Evolutionary conservation across 208 protist species (phyloP), one percentile per base, ranked within the genome.

Genomic region (Angomonas deanei): DNA sequence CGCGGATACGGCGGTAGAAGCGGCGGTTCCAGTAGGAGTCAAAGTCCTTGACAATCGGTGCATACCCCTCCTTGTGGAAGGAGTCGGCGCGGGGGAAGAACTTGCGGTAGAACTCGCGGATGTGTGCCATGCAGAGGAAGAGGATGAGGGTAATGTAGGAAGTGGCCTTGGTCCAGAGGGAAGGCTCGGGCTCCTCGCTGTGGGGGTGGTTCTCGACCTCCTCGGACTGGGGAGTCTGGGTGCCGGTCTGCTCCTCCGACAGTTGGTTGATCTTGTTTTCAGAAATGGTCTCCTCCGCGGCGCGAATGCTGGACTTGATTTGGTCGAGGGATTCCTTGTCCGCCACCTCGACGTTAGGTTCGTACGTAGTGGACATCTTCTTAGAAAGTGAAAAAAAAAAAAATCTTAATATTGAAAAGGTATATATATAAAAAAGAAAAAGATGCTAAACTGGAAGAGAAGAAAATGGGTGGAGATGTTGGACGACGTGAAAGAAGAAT

Each of bases 1-100:
- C 90, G 30, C 79, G 73, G 52, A 98, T 87, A 66, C 96, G 90
- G 66, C 78, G 66, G 76, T 97, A 99, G 36, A 98, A 80, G 62
- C 85, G 80, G 42, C 93, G 81, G 54, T 93, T 92, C 86, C 92
- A 99, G 70, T 97, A 97, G 69, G 92, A 74, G 61, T 99, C 97
- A 64, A 98, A 97, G 65, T 91, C 83, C 53, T 85, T 87, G 56
- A 97, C 81, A n/a, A 99, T 78, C 34, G 97, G 97, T n/a, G 95
- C 94, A 69, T 98, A 98, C 32, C 94, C 96, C 31, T 70, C 63
- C 11, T 67, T 70, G 23, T 70, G 64, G 55, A 72, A 52, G 32
- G 23, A 58, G 33, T 69, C 36, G 5, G 55, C 57, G 21, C 47
- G 52, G 23, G 80, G 70, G 56, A 87, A 86, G 31, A 92, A 46